Conservation (phyloP, 257 asterid genomes). For the Rehmannia glutinosa region DNA sequence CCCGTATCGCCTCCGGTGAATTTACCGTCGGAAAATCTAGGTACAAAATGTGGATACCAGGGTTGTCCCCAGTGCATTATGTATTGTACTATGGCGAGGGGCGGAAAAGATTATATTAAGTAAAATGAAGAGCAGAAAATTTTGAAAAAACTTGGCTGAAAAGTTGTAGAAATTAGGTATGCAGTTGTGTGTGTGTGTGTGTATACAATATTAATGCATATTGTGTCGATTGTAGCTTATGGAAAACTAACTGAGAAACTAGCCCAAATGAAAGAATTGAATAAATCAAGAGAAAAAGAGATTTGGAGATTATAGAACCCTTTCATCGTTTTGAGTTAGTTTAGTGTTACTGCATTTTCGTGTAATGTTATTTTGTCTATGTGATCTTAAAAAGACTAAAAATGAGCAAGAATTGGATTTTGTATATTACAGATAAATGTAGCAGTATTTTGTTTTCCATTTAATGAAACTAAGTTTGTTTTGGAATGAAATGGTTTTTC, state of each 20-base stretch:
- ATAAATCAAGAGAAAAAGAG: no score
- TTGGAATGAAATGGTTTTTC: neutral
- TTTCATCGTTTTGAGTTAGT: neutral
- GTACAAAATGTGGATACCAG: conserved; percentile 22
- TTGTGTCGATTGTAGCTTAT: neutral
- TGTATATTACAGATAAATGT: neutral
- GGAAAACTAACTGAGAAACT: neutral
- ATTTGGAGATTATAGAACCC: neutral
- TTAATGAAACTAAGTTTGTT: neutral
- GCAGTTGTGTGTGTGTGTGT: neutral
- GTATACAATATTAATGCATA: neutral
- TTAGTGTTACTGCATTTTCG: neutral
- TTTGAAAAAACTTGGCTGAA: neutral
- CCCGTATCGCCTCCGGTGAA: conserved; percentile 84
- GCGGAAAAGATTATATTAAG: neutral
- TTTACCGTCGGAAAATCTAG: conserved; percentile 71
- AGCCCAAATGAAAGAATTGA: neutral
- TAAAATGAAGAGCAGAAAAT: no score
- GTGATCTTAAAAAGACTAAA: neutral
- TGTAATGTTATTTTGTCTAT: neutral
- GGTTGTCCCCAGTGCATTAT: conserved; percentile 3
- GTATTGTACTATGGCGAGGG: neutral
- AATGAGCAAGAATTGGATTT: neutral
- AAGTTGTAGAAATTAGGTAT: neutral
- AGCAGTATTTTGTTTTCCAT: neutral